Evolutionary conservation across 2,329 filamentous ascomycete genomes (phyloP), one percentile per base, ranked within the genome.

Genomic region (Alternaria sp.): DNA sequence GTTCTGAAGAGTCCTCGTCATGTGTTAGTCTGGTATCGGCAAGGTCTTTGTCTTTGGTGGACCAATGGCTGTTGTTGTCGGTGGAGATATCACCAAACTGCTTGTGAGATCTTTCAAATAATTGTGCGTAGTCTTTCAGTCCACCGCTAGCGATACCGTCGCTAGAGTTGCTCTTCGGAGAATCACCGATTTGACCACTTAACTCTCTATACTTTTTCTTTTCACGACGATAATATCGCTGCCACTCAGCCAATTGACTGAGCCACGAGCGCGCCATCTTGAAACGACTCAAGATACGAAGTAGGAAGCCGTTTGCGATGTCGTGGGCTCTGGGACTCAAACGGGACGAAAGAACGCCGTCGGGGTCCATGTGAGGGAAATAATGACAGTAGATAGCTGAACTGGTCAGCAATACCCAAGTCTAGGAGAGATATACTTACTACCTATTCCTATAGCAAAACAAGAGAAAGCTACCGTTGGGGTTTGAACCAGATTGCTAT

Each of bases 281-380:
- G 48, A 68, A 68, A n/a, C 66, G 68, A 17, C 31, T 46, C 2
- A 53, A 29, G 33, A 67, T 66, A 34, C 60, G 58, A 8, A 56
- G 48, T 31, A 71, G 49, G 14, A 67, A 62, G 3, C 62, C 42
- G 23, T 63, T 66, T 2, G 66, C 60, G 13, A 66, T 54, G 17
- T 68, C 61, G 57, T 65, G 66, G 13, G 62, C 67, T 52, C 58
- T 64, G 1, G 61, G 61, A 34, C 65, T 49, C 10, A 56, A 36
- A 29, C 59, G 58, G 5, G 64, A 64, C 24, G 61, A 57, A 67
- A 90, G 84, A 68, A 85, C 83, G 3, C 80, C 77, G 10, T 84
- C 77, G 1, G 79, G 80, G 65, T 92, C 89, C 86, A 92, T 90
- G 56, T 85, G 83, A 0, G 87, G 87, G 56, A 91, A 92, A 68